These are phyloP conservation scores for Schizothecium vesticola DNA, from an alignment of 495 filamentous ascomycete species.

Conservation along the genomic window DNA sequence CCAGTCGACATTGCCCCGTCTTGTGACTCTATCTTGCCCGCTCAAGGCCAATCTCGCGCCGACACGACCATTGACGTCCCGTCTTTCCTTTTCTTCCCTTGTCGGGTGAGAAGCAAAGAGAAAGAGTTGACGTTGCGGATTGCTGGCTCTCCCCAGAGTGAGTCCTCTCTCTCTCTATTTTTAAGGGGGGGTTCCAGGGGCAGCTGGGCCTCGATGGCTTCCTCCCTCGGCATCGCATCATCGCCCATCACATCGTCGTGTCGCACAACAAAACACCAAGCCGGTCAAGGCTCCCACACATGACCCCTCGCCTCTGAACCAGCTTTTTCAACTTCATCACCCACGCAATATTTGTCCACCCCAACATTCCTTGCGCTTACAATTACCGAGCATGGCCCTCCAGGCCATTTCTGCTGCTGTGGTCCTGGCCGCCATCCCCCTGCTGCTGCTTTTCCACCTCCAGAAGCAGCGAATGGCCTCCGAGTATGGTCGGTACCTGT, in stretches of 20 bases:
- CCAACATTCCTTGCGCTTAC: background rate
- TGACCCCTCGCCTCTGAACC: background rate
- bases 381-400: background rate
- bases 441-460: background rate
- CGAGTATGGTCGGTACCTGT: conserved; percentile 4
- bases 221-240: background rate
- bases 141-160: background rate
- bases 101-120: background rate
- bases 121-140: background rate
- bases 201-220: background rate
- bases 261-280: background rate
- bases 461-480: conserved; percentile 7
- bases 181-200: background rate
- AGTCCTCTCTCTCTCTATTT: background rate
- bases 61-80: background rate
- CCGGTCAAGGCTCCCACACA: background rate
- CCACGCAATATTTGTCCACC: background rate
- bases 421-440: background rate
- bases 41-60: background rate
- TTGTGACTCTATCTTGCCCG: background rate
- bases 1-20: background rate
- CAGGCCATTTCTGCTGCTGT: background rate
- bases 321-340: background rate
- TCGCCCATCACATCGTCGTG: background rate
- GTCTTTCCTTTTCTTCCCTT: background rate